These are phyloP conservation scores for Alternaria tenuissima DNA, from an alignment of 2,329 filamentous ascomycete genomes.

Conservation along the genomic window DNA sequence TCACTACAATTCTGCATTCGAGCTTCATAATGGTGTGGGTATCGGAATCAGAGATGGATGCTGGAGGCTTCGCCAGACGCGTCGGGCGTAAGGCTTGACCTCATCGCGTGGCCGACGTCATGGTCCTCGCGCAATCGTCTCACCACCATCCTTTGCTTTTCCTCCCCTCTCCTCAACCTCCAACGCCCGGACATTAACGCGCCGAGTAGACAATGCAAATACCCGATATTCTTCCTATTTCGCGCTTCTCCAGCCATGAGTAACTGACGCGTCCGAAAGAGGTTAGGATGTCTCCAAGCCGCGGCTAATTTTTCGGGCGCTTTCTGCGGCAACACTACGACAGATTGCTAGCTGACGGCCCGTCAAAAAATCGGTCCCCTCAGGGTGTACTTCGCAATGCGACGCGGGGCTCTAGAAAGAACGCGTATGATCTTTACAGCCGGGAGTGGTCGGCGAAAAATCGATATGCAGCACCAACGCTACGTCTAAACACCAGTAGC, in stretches of 20 bases:
- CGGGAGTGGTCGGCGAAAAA: background rate
- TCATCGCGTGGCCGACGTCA: constrained; percentile 1
- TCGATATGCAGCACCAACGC: background rate
- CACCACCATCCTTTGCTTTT: background rate
- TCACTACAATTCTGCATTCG: background rate
- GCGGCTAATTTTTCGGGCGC: constrained; percentile 2
- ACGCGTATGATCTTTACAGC: background rate
- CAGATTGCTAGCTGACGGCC: background rate
- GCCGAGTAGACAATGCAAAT: background rate
- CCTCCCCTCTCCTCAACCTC: background rate
- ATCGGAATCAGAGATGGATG: background rate
- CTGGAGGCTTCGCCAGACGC: background rate
- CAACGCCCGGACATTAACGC: background rate
- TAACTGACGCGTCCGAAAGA: background rate
- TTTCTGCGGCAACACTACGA: background rate
- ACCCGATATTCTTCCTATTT: background rate
- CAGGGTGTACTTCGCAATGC: background rate
- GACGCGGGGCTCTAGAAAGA: background rate
- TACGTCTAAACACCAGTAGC: background rate
- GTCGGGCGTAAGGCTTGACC: background rate
- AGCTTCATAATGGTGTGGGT: background rate
- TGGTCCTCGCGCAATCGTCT: background rate
- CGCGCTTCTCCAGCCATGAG: background rate
- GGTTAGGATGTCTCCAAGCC: background rate
- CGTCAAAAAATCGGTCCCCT: background rate